Evolutionary conservation across 1,284 basidiomycete species (phyloP).

Genomic region (Cryptococcus maquisensis): DNA sequence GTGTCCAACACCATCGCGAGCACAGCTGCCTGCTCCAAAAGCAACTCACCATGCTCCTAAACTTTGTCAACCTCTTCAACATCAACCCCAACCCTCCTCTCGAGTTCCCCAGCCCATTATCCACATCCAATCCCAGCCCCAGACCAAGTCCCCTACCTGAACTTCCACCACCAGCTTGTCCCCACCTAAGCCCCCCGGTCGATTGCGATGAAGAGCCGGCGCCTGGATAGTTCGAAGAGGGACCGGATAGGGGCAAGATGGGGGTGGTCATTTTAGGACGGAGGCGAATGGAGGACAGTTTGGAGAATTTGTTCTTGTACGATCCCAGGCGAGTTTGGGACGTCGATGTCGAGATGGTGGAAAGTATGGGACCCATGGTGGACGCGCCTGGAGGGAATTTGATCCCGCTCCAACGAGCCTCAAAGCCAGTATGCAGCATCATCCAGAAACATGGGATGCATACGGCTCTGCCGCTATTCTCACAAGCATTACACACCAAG

Average conservation of each 20-base stretch:
- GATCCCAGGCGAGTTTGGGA: not conserved
- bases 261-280: conserved; percentile 10
- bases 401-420: not conserved
- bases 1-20: not conserved
- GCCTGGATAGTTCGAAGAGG: not conserved
- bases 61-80: conserved; percentile 68
- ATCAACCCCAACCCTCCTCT: conserved; percentile 67
- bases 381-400: not conserved
- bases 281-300: conserved; percentile 15
- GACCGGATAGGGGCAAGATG: conserved; percentile 8
- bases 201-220: too few species aligned
- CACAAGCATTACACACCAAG: not conserved
- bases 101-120: conserved; percentile 1
- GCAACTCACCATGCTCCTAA: conserved; percentile 75
- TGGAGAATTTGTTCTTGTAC: not conserved
- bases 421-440: not conserved
- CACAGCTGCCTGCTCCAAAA: not conserved
- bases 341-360: not conserved
- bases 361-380: too few species aligned
- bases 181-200: not conserved
- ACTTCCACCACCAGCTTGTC: not conserved
- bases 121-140: conserved; percentile 40
- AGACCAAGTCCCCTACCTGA: conserved; percentile 69
- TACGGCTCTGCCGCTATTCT: not conserved
- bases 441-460: not conserved